Evolutionary conservation across 495 filamentous ascomycete genomes (phyloP), one percentile per base, ranked within the genome.

Genomic region (Hypoxylon trugodes): DNA sequence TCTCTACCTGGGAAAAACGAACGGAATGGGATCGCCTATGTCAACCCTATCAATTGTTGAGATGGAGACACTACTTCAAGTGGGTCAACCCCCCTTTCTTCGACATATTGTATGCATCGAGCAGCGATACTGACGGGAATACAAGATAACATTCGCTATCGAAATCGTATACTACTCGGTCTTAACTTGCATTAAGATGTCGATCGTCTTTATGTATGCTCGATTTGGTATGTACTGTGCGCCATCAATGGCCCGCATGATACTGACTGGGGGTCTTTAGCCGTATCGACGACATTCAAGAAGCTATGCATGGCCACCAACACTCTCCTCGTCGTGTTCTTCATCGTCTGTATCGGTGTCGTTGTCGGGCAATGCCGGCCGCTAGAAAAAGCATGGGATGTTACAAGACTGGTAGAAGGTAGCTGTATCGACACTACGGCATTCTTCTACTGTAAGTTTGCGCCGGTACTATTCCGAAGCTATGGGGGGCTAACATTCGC

Each of bases 391-490:
- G 73, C 76, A 41, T 84, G 81, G 81, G 78, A 82, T 41, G 24
- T 82, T n/a, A 72, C 72, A 3, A 60, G 69, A 6, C 15, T 57
- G 2, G 58, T 74, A 0, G 15, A 58, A 6, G 79, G 76, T 0
- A 69, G 37, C 13, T 84, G 81, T 66, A 81, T 84, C 59, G 77
- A 83, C 56, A 76, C 71, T 0, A 80, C 76, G 0, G 78, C 75
- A 12, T 80, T 78, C 59, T 83, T 83, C 59, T 84, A 82, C 72
- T 77, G 77, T 80, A 63, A 42, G 76, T 65, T 4, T n/a, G 25
- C 24, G 8, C 9, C 19, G 8, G 9, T 8, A 0, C 19, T 33
- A 3, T 13, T 19, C 7, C 0, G 13, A 19, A 28, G 37, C 51
- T 10, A 18, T 15, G 2, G 2, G 15, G 32, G 15, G 35, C 56